Evolutionary conservation across 1,139 yeast species (phyloP), one percentile per base, ranked within the genome.

Genomic region (Trichomonascaceae sp.): DNA sequence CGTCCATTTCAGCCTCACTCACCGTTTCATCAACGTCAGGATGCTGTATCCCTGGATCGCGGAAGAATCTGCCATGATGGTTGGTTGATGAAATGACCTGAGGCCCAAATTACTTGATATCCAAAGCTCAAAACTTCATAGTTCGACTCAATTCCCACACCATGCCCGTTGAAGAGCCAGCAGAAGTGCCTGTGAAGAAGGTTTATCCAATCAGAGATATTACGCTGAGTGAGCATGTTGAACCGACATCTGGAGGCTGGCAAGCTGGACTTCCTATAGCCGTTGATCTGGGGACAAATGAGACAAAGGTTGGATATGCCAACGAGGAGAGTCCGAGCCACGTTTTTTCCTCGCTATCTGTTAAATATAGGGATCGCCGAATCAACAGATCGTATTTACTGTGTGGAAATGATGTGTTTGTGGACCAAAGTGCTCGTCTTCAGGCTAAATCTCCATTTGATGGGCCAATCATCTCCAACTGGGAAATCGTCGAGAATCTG

Each of bases 401-500:
- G 57, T 83, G 89, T 3, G 99, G 99, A 1, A 81, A 86, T 62
- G 98, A 91, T 67, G 82, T 84, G 10, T 82, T 77, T 64, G 67
- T 87, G 32, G 98, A 91, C 63, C 78, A 83, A 6, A 73, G 85
- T 7, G 78, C 87, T 48, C 79, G 84, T 58, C 78, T 87, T 27
- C 83, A 85, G 50, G 79, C 88, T 49, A 83, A 82, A 63, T 76
- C 87, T 2, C 96, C 97, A 0, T 93, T 80, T 66, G 99, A 95
- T 69, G 96, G 96, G 0, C 80, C 89, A 2, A 72, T 89, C 61
- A 75, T 93, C 41, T 84, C 95, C 30, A 93, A 91, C 68, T 95
- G 99, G 98, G 99, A 95, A 57, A 81, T 85, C 55, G 79, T 86
- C 8, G 99, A 95, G 67, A 79, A 77, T 54, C 80, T 93, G 54